Conservation (phyloP, 2,329 filamentous ascomycete genomes). For the Monilinia laxa region DNA sequence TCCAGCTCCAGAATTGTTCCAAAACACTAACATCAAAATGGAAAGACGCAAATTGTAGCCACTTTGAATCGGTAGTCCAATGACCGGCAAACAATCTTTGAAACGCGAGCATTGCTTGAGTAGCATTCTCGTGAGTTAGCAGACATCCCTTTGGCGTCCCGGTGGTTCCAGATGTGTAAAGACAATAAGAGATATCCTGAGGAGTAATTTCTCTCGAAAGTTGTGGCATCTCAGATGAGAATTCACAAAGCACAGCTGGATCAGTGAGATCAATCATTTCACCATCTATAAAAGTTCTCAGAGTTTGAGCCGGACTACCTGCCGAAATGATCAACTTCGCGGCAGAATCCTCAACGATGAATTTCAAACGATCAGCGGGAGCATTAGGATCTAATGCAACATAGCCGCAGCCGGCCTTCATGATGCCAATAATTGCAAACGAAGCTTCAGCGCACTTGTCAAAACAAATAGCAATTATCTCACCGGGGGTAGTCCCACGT, state of each 20-base stretch:
- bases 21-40: conserved; percentile 93
- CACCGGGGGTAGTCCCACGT: conserved; percentile 52
- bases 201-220: conserved; percentile 31
- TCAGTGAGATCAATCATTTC: conserved; percentile 34
- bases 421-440: conserved; percentile 42
- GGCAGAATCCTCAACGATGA: conserved; percentile 58
- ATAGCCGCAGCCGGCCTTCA: conserved; percentile 43
- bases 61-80: conserved; percentile 72
- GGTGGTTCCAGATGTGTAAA: conserved; percentile 44
- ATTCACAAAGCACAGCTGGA: conserved; percentile 30
- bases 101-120: conserved; percentile 88
- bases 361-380: conserved; percentile 39
- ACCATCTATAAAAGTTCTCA: conserved; percentile 37
- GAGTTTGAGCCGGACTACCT: conserved; percentile 44
- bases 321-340: conserved; percentile 64
- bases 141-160: conserved; percentile 58
- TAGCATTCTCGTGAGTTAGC: conserved; percentile 82
- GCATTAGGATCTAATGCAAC: conserved; percentile 45
- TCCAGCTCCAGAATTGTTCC: conserved; percentile 96
- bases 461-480: conserved; percentile 44
- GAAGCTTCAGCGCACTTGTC: conserved; percentile 43
- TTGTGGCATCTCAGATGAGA: conserved; percentile 32
- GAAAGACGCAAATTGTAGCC: conserved; percentile 90
- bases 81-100: conserved; percentile 72
- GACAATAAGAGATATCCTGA: conserved; percentile 39